Evolutionary conservation across 192 early-diverging fungal species (phyloP).

Genomic region (Podila clonocystis): DNA sequence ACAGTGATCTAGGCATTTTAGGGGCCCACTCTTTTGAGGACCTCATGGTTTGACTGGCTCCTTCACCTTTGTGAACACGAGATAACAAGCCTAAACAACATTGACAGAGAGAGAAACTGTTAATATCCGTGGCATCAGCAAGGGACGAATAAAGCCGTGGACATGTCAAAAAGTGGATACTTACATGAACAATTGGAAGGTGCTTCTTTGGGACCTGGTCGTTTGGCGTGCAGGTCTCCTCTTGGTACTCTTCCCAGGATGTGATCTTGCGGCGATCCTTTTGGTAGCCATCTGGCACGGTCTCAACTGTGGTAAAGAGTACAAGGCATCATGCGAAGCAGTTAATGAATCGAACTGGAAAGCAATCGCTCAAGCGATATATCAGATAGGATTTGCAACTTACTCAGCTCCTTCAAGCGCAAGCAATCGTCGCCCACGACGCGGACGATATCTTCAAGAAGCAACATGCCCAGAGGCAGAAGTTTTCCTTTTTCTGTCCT

Average conservation of each 20-base stretch:
- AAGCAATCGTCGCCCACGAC: conserved; percentile 61
- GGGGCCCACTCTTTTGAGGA: no score
- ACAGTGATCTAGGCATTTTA: no score
- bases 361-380: no score
- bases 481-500: conserved; percentile 69
- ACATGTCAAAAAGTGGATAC: conserved; percentile 3
- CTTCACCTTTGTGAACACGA: conserved; percentile 56
- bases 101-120: neutral
- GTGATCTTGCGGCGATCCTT: conserved; percentile 59
- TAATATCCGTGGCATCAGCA: neutral
- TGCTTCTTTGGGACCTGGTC: conserved; percentile 47
- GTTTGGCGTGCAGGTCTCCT: conserved; percentile 52
- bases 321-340: neutral
- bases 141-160: neutral
- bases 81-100: conserved; percentile 51
- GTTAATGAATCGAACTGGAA: no score
- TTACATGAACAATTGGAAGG: conserved; percentile 69
- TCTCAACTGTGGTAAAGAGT: conserved; percentile 56
- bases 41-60: conserved; percentile 3
- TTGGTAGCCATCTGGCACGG: conserved; percentile 74
- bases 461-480: conserved; percentile 78
- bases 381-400: neutral
- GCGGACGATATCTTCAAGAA: conserved; percentile 76
- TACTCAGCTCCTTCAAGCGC: conserved; percentile 66
- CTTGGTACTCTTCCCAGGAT: conserved; percentile 33